Conservation (phyloP, 495 filamentous ascomycete species). For the Antarctomyces pellizariae region DNA sequence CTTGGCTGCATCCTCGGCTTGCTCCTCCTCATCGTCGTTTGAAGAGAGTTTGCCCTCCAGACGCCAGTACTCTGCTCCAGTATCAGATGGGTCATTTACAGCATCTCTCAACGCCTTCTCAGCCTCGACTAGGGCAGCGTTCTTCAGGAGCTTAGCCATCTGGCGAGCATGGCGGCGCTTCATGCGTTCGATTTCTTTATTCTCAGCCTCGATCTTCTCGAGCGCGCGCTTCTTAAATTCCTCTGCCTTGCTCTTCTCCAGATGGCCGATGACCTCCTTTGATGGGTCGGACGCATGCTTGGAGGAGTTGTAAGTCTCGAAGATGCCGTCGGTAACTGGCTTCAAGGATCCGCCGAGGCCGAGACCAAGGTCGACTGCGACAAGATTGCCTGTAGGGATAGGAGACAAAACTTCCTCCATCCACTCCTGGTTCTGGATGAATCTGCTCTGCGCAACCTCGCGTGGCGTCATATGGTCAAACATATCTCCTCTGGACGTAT, state of each 20-base stretch:
- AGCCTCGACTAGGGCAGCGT: slow-evolving; percentile 34
- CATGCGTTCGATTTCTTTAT: slow-evolving; percentile 61
- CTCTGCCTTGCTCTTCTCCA: slow-evolving; percentile 42
- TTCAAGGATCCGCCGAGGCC: slow-evolving; percentile 73
- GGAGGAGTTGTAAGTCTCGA: slow-evolving; percentile 26
- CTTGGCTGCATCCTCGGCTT: slow-evolving; percentile 29
- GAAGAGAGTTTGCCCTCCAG: slow-evolving; percentile 36
- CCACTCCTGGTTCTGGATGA: slow-evolving; percentile 92
- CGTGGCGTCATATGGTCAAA: slow-evolving; percentile 73
- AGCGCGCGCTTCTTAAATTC: slow-evolving; percentile 55
- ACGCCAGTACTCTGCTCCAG: slow-evolving; percentile 34
- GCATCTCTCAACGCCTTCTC: slow-evolving; percentile 38
- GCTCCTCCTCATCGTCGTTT: slow-evolving; percentile 29
- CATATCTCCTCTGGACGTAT: slow-evolving; percentile 59
- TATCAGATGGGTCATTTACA: slow-evolving; percentile 23
- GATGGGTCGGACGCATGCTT: slow-evolving; percentile 16
- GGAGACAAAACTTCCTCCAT: slow-evolving; percentile 92
- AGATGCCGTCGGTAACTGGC: slow-evolving; percentile 55
- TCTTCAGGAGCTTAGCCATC: slow-evolving; percentile 49
- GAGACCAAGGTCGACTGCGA: slow-evolving; percentile 67
- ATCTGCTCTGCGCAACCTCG: slow-evolving; percentile 64
- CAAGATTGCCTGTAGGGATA: slow-evolving; percentile 58
- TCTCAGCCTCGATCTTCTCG: slow-evolving; percentile 36
- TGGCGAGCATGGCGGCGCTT: slow-evolving; percentile 51
- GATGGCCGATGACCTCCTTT: slow-evolving; percentile 30